phyloP scores from a whole-genome alignment of 208 protist genomes.

The Leishmania major region DNA sequence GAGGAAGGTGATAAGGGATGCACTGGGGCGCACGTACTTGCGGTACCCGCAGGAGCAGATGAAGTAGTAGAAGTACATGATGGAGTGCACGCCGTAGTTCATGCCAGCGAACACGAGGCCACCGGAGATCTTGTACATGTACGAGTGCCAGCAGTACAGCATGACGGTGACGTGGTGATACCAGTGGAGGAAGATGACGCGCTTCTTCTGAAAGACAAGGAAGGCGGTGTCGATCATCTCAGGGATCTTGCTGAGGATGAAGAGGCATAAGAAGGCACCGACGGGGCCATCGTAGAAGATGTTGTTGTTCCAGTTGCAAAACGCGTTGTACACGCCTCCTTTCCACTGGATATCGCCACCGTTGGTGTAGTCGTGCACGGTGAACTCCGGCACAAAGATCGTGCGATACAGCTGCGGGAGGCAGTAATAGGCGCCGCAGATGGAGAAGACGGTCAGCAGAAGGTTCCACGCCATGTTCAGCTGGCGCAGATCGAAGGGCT shows the following conservation, averaged over 20 bases:
- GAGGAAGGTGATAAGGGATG: conserved; percentile 82
- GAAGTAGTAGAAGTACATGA: conserved; percentile 97
- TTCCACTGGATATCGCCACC: conserved; percentile 14
- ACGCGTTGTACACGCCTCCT: conserved; percentile 52
- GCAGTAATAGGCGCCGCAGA: conserved; percentile 60
- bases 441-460: conserved; percentile 77
- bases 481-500: conserved; percentile 49
- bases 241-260: conserved; percentile 87
- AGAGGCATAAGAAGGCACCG: conserved; percentile 68
- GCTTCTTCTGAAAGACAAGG: conserved; percentile 85
- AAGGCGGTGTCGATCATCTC: conserved; percentile 90
- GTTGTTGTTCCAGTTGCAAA: conserved; percentile 57
- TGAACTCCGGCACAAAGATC: conserved; percentile 28
- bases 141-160: conserved; percentile 93
- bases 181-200: conserved; percentile 90
- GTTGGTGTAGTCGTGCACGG: conserved; percentile 30
- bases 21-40: conserved; percentile 71
- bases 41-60: conserved; percentile 63
- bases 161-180: conserved; percentile 94
- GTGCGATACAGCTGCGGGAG: conserved; percentile 51
- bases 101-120: conserved; percentile 89
- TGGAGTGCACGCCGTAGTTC: conserved; percentile 94
- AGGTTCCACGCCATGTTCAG: conserved; percentile 85
- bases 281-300: conserved; percentile 60
- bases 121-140: conserved; percentile 35